Base-by-base conservation (phyloP, 1,284 basidiomycete species). In the Boletus mariae region DNA sequence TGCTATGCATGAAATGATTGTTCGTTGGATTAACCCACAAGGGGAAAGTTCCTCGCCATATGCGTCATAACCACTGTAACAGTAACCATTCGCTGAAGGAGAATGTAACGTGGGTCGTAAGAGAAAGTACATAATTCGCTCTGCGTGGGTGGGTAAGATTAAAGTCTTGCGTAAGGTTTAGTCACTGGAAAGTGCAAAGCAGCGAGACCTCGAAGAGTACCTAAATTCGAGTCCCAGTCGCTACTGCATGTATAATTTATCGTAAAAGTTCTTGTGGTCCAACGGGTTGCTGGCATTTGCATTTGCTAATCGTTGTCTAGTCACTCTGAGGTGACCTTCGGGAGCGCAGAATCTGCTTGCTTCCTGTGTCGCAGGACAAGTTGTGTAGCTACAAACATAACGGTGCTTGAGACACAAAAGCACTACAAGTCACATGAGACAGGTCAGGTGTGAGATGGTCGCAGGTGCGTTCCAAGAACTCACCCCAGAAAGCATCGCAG, bases 1-100 rank as follows among this genome's bases (percentile, higher is more conserved):
- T 76, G 75, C 63, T 74, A 75, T 42, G 63, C 57, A 3, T 63
- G 52, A 66, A 40, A 41, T 25, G 15, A 37, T 42, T 28, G 4
- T 45, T 28, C 20, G 20, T 20, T 20, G 20, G 20, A 20, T 20
- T 20, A 20, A 20, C 20, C 20, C 20, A 20, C 2, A 20, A 20
- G 48, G 28, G n/a, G 11, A 52, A 38, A 42, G 25, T 7, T 23
- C 12, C 28, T 3, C 47, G 20, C 3, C n/a, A 28, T 46, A 11
- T 23, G 38, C 17, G 28, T 47, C 49, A 45, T 5, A 28, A 47
- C 23, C 45, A 45, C 29, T 55, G 54, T 64, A 57, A 46, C 44
- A 44, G 45, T 40, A 48, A 23, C 17, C 46, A 35, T 45, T 12
- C 26, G 37, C 43, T 28, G 31, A 48, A 47, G 43, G 29, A 38